Base-by-base conservation (phyloP, 2,329 filamentous ascomycete species). In the Hymenoscyphus fraxineus region DNA sequence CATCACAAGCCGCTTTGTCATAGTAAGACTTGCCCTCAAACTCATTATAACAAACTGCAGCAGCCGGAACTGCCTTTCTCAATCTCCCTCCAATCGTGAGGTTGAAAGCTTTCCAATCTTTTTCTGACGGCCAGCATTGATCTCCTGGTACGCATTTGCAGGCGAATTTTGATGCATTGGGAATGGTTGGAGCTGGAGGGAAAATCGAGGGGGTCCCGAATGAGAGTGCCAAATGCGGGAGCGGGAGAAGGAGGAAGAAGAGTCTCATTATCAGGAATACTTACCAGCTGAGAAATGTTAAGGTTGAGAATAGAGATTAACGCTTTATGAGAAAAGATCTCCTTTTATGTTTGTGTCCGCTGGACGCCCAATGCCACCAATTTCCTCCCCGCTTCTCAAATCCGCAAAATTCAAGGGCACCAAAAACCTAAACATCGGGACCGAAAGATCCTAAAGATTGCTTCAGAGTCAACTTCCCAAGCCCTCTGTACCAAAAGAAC, bases 71-170 rank as follows among this genome's bases (percentile, higher is more conserved):
- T 3, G 59, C 60, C 77, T 67, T 74, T 44, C 44, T 81, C 75
- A 57, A 71, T 73, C 61, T 82, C 69, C 44, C 83, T 76, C 56
- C 73, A 19, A 79, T 71, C 5, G 78, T 78, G n/a, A 75, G 69
- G 72, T 84, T 82, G 59, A 86, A 76, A 16, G 69, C 68, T 9
- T 69, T 67, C 83, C 83, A 85, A 10, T 72, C 74, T 1, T 74
- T 68, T 19, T 76, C 66, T 0, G 79, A 78, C 0, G 83, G 84
- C 83, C 82, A 85, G 32, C 62, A 64, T 4, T 9, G 38, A 16
- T 65, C 64, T 27, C 60, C 64, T 47, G 60, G 57, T 38, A 63
- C 62, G 31, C 64, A 65, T 60, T 65, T 65, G 54, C 60, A 65
- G 12, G 16, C 41, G 19, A 12, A 44, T 44, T n/a, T 44, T 6